These are phyloP conservation scores for Ganoderma lucidum DNA, from an alignment of 1,284 basidiomycete species.

Conservation along the genomic window DNA sequence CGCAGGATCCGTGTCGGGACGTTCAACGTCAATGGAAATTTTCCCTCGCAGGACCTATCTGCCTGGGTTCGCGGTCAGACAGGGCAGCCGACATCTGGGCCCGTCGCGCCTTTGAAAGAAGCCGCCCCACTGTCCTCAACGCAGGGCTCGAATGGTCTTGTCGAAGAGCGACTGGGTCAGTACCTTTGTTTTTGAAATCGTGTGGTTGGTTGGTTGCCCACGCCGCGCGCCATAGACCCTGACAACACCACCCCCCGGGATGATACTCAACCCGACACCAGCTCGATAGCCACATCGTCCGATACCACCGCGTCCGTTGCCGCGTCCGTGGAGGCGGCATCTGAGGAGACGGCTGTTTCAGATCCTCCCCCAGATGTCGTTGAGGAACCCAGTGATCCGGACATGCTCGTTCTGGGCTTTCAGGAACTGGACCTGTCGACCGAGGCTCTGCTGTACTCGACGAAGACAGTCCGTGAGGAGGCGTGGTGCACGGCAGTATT, in stretches of 20 bases:
- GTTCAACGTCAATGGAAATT: conserved; percentile 82
- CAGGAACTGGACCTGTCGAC: conserved; percentile 81
- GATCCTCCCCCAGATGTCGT: conserved; percentile 18
- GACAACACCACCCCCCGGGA: conserved; percentile 2
- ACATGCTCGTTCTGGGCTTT: conserved; percentile 75
- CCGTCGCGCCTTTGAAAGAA: conserved; percentile 48
- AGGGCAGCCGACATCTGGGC: conserved; percentile 27
- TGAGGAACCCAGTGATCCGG: conserved; percentile 55
- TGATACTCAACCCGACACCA: conserved; percentile 10
- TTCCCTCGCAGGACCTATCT: conserved; percentile 72
- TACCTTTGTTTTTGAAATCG: conserved; percentile 4
- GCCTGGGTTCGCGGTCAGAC: conserved; percentile 51
- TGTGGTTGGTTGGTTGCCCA: neutral
- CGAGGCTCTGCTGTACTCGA: conserved; percentile 74
- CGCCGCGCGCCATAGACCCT: neutral
- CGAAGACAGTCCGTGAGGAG: conserved; percentile 67
- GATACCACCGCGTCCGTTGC: conserved; percentile 10
- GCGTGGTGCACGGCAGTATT: conserved; percentile 71
- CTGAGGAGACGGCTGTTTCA: conserved; percentile 15
- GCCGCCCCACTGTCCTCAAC: conserved; percentile 46
- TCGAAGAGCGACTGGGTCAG: conserved; percentile 23
- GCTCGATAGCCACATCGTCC: conserved; percentile 14
- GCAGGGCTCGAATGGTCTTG: conserved; percentile 23
- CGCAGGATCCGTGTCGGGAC: conserved; percentile 71
- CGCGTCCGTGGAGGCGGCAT: conserved; percentile 14